Base-by-base conservation (phyloP, 202 grass and related monocot species). In the Hordeum pubiflorum region DNA sequence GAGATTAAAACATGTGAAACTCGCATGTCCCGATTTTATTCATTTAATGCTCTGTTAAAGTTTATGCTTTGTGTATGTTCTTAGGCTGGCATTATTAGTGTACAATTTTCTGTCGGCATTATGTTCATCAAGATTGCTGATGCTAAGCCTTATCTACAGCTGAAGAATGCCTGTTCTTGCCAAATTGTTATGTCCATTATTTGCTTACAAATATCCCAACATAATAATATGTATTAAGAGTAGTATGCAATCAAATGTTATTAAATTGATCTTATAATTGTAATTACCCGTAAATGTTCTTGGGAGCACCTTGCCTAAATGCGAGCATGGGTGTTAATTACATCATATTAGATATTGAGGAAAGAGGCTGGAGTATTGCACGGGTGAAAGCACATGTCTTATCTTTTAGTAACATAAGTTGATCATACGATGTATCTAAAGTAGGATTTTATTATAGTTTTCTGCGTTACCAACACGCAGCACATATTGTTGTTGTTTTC, bases 231-330 rank as follows among this genome's bases (percentile, higher is more conserved):
- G 39, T 44, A 34, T 52, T 46, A 50, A 67, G 39, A 79, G 15
- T 6, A 2, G 3, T 5, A 40, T 55, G 21, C 46, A 55, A 37
- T 37, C 14, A 26, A 23, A 58, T 58, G 48, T 20, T 20, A 68
- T 38, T 56, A 79, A 57, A 37, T 9, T 68, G 44, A 57, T 79
- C 77, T 68, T 79, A 39, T 68, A 68, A 68, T 79, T 55, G 31
- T 11, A 68, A 68, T 34, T 22, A 24, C 44, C 24, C 38, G 31
- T 9, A 68, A 37, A 14, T 79, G 31, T 50, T 75, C 18, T 38
- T 54, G 15, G 44, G 67, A 71, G 22, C 22, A 44, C 13, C 44
- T 55, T 48, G 43, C 14, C 44, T 73, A 73, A 73, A 33, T 31
- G 18, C 32, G 26, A 14, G 44, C 46, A 54, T 54, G 29, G 37